Evolutionary conservation across 192 early-diverging fungal species (phyloP).

Genomic region (Jimgerdemannia lactiflua): DNA sequence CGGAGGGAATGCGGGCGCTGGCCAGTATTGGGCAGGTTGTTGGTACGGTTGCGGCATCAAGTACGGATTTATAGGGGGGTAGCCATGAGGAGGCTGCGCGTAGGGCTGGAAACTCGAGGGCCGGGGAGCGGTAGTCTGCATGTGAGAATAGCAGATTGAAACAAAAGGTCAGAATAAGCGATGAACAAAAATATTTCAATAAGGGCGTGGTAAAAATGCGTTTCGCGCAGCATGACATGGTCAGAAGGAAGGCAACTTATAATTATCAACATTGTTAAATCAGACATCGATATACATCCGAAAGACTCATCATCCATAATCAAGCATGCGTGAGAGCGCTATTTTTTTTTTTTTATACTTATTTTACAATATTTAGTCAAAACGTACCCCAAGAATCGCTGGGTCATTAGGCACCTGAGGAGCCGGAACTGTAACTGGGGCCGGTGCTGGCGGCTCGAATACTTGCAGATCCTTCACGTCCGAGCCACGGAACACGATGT

Average conservation of each 20-base stretch:
- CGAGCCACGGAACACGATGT: slow-evolving; percentile 90
- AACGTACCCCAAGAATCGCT: slow-evolving; percentile 51
- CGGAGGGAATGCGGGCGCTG: slow-evolving; percentile 6
- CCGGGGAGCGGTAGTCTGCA: slow-evolving; percentile 43
- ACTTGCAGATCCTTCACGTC: slow-evolving; percentile 88
- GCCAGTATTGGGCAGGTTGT: slow-evolving; percentile 19
- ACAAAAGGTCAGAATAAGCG: too few species aligned
- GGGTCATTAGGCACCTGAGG: slow-evolving; percentile 78
- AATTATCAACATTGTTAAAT: slow-evolving; percentile 5
- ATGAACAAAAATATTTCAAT: too few species aligned
- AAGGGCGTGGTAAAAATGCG: too few species aligned
- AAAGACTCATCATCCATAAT: slow-evolving; percentile 34
- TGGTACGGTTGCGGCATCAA: slow-evolving; percentile 26
- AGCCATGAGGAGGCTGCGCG: slow-evolving; percentile 25
- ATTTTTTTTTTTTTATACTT: too few species aligned
- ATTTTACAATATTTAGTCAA: too few species aligned
- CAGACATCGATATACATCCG: slow-evolving; percentile 14
- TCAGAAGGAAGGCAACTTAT: too few species aligned
- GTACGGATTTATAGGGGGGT: slow-evolving; percentile 33
- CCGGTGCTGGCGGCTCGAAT: slow-evolving; percentile 45
- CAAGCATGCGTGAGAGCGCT: too few species aligned
- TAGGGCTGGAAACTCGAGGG: slow-evolving; percentile 20
- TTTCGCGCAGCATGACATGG: too few species aligned
- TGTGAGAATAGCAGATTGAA: background rate
- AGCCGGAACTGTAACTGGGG: slow-evolving; percentile 39